These are phyloP conservation scores for Mycosphaerella sp. DNA, from an alignment of 2,329 filamentous ascomycete species.

Conservation along the genomic window DNA sequence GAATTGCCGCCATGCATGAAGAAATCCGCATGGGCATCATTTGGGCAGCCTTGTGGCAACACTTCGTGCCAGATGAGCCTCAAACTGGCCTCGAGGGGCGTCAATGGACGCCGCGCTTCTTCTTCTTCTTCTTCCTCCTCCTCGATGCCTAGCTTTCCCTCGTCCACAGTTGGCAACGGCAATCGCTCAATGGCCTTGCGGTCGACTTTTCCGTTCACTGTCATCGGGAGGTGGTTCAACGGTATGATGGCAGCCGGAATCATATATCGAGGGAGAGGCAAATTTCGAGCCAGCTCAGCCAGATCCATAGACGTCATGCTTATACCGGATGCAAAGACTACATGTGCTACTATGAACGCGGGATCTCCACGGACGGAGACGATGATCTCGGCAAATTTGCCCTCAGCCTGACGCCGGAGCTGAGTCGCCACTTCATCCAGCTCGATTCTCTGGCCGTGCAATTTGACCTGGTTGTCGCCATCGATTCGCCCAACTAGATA, in stretches of 20 bases:
- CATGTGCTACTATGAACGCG: conserved; percentile 31
- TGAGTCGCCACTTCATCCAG: conserved; percentile 40
- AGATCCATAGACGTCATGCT: background rate
- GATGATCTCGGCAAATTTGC: conserved; percentile 26
- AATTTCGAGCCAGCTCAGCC: background rate
- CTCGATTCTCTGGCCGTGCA: conserved; percentile 43
- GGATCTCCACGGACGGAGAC: conserved; percentile 14
- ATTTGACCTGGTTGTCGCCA: conserved; percentile 44
- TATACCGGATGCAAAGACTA: conserved; percentile 2
- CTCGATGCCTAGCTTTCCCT: background rate
- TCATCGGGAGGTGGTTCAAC: conserved; percentile 3
- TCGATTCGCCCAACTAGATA: conserved; percentile 35
- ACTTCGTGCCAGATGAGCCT: background rate
- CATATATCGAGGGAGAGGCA: conserved; percentile 8
- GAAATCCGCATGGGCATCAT: background rate
- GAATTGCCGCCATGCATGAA: background rate
- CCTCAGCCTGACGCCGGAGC: conserved; percentile 23
- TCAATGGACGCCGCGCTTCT: background rate
- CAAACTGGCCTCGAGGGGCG: background rate
- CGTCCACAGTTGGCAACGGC: background rate
- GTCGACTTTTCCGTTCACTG: conserved; percentile 4
- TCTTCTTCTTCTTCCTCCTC: too few species aligned
- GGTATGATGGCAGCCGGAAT: background rate
- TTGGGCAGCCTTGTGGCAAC: background rate
- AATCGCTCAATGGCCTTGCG: background rate